Conservation (phyloP, 2,329 filamentous ascomycete genomes). For the Cryoendolithus antarcticus region DNA sequence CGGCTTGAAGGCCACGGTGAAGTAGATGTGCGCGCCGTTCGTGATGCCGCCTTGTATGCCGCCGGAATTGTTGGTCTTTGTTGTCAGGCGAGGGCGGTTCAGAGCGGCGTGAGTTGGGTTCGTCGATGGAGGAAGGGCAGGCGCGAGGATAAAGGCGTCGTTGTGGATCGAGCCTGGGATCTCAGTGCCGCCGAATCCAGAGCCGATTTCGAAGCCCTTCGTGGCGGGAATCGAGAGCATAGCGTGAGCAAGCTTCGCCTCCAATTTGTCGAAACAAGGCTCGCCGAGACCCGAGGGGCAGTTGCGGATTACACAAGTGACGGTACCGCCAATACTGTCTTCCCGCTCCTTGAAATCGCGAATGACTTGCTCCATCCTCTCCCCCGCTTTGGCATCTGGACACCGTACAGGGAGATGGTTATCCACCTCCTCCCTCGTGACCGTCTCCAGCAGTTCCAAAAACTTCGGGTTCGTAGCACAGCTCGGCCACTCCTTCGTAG, state of each 20-base stretch:
- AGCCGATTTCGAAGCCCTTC: slow-evolving; percentile 93
- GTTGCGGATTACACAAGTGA: slow-evolving; percentile 86
- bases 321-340: slow-evolving; percentile 88
- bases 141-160: slow-evolving; percentile 63
- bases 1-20: slow-evolving; percentile 92
- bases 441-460: slow-evolving; percentile 56
- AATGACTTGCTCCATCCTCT: slow-evolving; percentile 68
- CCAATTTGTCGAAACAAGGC: slow-evolving; percentile 89
- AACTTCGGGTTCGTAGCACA: slow-evolving; percentile 67
- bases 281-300: slow-evolving; percentile 78
- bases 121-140: slow-evolving; percentile 19
- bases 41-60: slow-evolving; percentile 93
- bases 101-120: slow-evolving; percentile 29
- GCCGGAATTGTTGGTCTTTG: slow-evolving; percentile 88
- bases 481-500: slow-evolving; percentile 54
- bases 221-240: slow-evolving; percentile 93
- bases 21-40: slow-evolving; percentile 89
- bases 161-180: slow-evolving; percentile 86
- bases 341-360: slow-evolving; percentile 63
- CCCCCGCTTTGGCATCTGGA: slow-evolving; percentile 53
- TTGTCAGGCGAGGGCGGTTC: slow-evolving; percentile 54
- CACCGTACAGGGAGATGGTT: slow-evolving; percentile 72
- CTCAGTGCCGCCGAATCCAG: slow-evolving; percentile 77
- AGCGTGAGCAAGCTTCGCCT: slow-evolving; percentile 79
- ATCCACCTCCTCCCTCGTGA: slow-evolving; percentile 70